phyloP scores from a whole-genome alignment of 176 grass and related monocot genomes.

The Rhynchospora pubera region DNA sequence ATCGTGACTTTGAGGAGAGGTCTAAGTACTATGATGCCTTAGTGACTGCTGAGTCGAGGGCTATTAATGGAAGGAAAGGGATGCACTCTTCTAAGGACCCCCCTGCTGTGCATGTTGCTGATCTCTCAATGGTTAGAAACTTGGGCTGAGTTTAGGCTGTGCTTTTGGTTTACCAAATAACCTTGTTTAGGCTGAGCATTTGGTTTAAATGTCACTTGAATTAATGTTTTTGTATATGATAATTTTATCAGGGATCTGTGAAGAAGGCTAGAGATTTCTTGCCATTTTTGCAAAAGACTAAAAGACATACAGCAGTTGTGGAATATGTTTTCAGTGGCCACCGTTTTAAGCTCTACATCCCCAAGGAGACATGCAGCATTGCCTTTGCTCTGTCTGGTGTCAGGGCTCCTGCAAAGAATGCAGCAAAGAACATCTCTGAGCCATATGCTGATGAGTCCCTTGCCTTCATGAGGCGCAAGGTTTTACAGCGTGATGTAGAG shows the following conservation, averaged over 20 bases:
- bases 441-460: conserved; percentile 89
- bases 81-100: conserved; percentile 60
- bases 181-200: background rate
- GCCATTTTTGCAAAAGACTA: conserved; percentile 77
- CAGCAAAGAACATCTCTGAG: conserved; percentile 26
- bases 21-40: conserved; percentile 90
- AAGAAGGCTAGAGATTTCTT: conserved; percentile 97
- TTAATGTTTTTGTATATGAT: background rate
- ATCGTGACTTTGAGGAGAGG: conserved; percentile 90
- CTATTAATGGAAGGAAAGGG: conserved; percentile 88
- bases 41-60: conserved; percentile 79
- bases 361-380: conserved; percentile 97
- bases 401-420: conserved; percentile 68
- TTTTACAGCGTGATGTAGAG: conserved; percentile 91
- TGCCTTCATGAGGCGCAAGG: conserved; percentile 92
- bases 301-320: conserved; percentile 72
- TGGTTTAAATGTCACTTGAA: background rate
- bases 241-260: conserved; percentile 41
- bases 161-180: background rate
- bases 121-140: conserved; percentile 63
- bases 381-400: conserved; percentile 96
- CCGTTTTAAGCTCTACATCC: conserved; percentile 90
- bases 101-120: conserved; percentile 89
- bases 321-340: conserved; percentile 98
- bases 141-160: background rate